Evolutionary conservation across 805 yeast genomes (phyloP).

Genomic region (Lachancea kluyveri): DNA sequence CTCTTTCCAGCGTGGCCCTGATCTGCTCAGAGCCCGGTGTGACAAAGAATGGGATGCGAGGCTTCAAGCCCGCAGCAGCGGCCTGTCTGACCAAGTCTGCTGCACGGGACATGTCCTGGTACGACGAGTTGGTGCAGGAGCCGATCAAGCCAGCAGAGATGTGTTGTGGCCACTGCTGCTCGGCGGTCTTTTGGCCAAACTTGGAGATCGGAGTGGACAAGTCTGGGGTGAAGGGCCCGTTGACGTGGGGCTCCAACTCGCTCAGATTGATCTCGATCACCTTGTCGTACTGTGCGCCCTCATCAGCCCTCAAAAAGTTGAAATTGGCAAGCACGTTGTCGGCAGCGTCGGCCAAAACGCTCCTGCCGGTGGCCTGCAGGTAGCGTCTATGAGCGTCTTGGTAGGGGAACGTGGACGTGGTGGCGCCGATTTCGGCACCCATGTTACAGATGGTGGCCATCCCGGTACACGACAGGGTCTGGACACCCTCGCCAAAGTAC

Average conservation of each 20-base stretch:
- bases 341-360: slow-evolving; percentile 76
- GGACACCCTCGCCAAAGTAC: slow-evolving; percentile 94
- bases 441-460: slow-evolving; percentile 99
- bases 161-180: slow-evolving; percentile 78
- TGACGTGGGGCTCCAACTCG: slow-evolving; percentile 87
- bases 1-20: slow-evolving; percentile 94
- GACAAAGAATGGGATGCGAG: slow-evolving; percentile 87
- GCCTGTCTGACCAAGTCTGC: slow-evolving; percentile 89
- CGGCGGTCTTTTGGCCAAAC: slow-evolving; percentile 63
- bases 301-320: slow-evolving; percentile 74
- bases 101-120: slow-evolving; percentile 97
- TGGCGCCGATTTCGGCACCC: slow-evolving; percentile 99
- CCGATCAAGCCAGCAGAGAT: slow-evolving; percentile 95
- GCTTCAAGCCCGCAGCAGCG: slow-evolving; percentile 74
- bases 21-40: slow-evolving; percentile 99
- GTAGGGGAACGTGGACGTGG: slow-evolving; percentile 96
- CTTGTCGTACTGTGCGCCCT: slow-evolving; percentile 85
- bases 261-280: slow-evolving; percentile 84
- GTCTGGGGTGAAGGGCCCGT: slow-evolving; percentile 99
- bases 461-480: slow-evolving; percentile 88
- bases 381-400: slow-evolving; percentile 74
- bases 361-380: slow-evolving; percentile 78
- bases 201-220: slow-evolving; percentile 86
- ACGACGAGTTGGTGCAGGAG: slow-evolving; percentile 96
- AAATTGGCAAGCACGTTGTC: slow-evolving; percentile 47